phyloP scores from a whole-genome alignment of 2,329 filamentous ascomycete species.

The Paramyrothecium sp. region DNA sequence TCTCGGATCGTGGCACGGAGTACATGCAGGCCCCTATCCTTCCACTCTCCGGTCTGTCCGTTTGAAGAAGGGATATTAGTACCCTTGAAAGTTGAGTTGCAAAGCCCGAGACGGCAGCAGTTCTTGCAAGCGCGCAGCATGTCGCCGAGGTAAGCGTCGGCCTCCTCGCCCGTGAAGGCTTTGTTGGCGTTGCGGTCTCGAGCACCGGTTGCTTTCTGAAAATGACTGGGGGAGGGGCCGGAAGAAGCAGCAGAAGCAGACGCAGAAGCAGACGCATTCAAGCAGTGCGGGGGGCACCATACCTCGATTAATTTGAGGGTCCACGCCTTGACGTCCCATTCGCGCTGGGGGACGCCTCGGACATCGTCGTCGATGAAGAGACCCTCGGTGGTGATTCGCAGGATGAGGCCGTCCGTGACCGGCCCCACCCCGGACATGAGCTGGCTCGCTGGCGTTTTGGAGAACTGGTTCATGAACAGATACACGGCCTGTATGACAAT shows the following conservation, averaged over 20 bases:
- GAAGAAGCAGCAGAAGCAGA: constrained; percentile 39
- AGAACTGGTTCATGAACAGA: constrained; percentile 84
- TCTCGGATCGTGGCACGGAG: constrained; percentile 64
- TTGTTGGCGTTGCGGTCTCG: constrained; percentile 50
- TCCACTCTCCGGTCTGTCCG: constrained; percentile 53
- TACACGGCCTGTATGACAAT: constrained; percentile 94
- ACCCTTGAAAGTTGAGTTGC: constrained; percentile 42
- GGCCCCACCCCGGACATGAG: constrained; percentile 79
- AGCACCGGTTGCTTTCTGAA: constrained; percentile 46
- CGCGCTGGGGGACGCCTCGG: constrained; percentile 84
- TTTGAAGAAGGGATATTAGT: constrained; percentile 37
- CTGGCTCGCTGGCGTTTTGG: constrained; percentile 86
- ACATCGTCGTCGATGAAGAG: constrained; percentile 97
- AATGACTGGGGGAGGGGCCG: constrained; percentile 38
- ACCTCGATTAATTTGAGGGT: constrained; percentile 91
- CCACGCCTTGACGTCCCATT: constrained; percentile 99
- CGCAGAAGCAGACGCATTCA: constrained; percentile 38
- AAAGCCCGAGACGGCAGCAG: constrained; percentile 56
- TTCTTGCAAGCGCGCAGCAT: constrained; percentile 64
- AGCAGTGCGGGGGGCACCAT: constrained; percentile 69
- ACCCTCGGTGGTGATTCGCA: constrained; percentile 90
- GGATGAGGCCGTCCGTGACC: constrained; percentile 87
- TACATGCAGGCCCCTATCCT: constrained; percentile 56
- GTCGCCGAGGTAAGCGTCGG: constrained; percentile 61
- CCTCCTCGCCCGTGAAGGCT: constrained; percentile 61